Conservation (phyloP, 441 rosid species). For the Metrosideros polymorpha region DNA sequence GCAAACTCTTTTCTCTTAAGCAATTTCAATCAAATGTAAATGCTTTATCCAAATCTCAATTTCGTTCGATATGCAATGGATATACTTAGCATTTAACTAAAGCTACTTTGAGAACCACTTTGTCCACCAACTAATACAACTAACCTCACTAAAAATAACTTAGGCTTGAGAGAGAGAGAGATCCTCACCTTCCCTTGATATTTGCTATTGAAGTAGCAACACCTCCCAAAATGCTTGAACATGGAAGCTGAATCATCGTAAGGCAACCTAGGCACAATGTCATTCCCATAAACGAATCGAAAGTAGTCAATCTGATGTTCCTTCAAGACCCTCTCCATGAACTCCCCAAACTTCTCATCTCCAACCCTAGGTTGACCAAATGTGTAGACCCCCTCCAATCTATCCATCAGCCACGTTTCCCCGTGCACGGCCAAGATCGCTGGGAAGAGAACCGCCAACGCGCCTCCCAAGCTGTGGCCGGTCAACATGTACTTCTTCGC, state of each 20-base stretch:
- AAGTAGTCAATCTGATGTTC: conserved; percentile 20
- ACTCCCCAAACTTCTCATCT: conserved; percentile 32
- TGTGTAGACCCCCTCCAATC: conserved; percentile 48
- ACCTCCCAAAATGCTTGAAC: conserved; percentile 71
- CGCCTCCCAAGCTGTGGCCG: conserved; percentile 70
- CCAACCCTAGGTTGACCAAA: conserved; percentile 82
- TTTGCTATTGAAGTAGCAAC: conserved; percentile 34
- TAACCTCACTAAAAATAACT: not conserved
- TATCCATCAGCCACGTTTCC: conserved; percentile 34
- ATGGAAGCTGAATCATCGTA: conserved; percentile 40
- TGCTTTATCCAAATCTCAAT: not conserved
- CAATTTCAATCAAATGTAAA: not conserved
- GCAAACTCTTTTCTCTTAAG: not conserved
- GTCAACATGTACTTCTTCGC: conserved; percentile 37
- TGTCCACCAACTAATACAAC: not conserved
- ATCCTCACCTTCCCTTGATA: conserved; percentile 40
- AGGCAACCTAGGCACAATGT: conserved; percentile 64
- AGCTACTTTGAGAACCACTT: not conserved
- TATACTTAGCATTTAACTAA: not conserved
- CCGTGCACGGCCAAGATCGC: conserved; percentile 36
- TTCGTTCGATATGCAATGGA: not conserved
- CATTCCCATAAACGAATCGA: conserved; percentile 55
- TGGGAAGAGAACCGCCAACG: conserved; percentile 45
- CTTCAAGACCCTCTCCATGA: conserved; percentile 28
- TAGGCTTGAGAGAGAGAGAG: not conserved